These are phyloP conservation scores for Xanthoconium stramineum DNA, from an alignment of 768 basidiomycete species.

Conservation along the genomic window DNA sequence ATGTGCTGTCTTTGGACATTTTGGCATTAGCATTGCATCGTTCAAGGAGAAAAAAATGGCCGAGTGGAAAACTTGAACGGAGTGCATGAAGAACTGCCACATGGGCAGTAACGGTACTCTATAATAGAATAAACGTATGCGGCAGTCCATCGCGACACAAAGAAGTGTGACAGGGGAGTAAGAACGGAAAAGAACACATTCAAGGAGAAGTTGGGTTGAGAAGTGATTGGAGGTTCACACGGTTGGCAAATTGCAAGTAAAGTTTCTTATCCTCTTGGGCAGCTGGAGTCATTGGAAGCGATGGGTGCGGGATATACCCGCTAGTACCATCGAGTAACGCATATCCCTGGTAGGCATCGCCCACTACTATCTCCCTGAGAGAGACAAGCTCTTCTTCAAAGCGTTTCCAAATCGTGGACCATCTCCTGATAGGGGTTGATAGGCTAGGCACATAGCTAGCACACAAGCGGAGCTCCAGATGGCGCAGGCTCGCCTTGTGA, in stretches of 20 bases:
- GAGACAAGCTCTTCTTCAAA: conserved; percentile 20
- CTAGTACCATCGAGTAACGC: conserved; percentile 18
- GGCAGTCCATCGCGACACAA: not conserved
- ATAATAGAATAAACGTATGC: too few relatives aligned
- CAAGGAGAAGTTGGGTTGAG: not conserved
- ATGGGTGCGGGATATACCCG: conserved; percentile 24
- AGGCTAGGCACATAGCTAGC: conserved; percentile 23
- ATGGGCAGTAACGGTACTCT: too few relatives aligned
- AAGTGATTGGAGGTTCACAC: conserved; percentile 9
- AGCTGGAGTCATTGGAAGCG: not conserved
- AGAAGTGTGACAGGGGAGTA: not conserved
- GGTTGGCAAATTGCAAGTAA: conserved; percentile 8
- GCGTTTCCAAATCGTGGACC: conserved; percentile 28
- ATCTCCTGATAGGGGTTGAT: conserved; percentile 18
- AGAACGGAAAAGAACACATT: not conserved
- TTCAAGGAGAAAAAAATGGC: too few relatives aligned
- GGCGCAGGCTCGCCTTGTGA: conserved; percentile 26
- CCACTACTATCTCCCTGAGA: conserved; percentile 24
- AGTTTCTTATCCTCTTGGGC: conserved; percentile 12
- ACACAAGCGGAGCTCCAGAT: conserved; percentile 25
- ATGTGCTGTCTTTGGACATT: too few relatives aligned
- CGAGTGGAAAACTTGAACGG: too few relatives aligned
- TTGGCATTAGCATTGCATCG: too few relatives aligned
- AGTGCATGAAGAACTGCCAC: too few relatives aligned
- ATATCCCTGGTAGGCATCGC: conserved; percentile 17